A percentile compares a stretch with the other conserved stretches of the same genome.
These are phyloP conservation scores for Penicillium ochrochloron DNA, from an alignment of 495 filamentous ascomycete species.

Conservation along the genomic window DNA sequence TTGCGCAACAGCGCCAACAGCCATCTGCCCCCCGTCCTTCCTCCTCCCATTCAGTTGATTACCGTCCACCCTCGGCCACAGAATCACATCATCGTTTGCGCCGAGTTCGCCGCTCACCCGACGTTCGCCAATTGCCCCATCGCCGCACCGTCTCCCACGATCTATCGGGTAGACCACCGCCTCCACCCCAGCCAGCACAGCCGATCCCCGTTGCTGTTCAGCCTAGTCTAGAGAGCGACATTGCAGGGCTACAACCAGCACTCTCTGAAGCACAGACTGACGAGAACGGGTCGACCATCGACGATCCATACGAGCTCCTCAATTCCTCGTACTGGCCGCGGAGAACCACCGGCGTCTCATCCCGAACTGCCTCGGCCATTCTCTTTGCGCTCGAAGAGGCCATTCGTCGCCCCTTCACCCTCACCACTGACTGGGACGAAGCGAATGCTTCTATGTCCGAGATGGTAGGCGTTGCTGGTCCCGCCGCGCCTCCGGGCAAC, in stretches of 20 bases:
- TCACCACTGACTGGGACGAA: conserved; percentile 84
- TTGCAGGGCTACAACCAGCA: conserved; percentile 40
- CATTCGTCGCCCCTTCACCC: conserved; percentile 77
- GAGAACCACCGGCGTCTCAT: conserved; percentile 62
- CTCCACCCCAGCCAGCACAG: conserved; percentile 34
- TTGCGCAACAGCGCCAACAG: conserved; percentile 63
- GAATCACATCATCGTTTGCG: conserved; percentile 56
- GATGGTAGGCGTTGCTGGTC: conserved; percentile 61
- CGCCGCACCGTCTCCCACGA: conserved; percentile 46
- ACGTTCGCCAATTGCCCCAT: conserved; percentile 38
- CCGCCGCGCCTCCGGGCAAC: conserved; percentile 43
- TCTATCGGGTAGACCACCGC: conserved; percentile 26
- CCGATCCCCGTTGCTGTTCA: conserved; percentile 35
- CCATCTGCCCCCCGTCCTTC: conserved; percentile 47
- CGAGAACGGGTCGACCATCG: conserved; percentile 44
- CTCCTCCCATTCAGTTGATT: conserved; percentile 40
- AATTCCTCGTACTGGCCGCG: conserved; percentile 56
- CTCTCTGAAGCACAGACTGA: conserved; percentile 47
- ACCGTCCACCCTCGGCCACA: conserved; percentile 55
- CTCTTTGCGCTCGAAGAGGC: conserved; percentile 91
- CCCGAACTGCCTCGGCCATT: conserved; percentile 75
- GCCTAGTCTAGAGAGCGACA: conserved; percentile 26
- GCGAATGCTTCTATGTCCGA: conserved; percentile 96
- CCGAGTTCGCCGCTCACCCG: conserved; percentile 45
- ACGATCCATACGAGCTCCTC: conserved; percentile 41